phyloP scores from a whole-genome alignment of 2,329 filamentous ascomycete species.

The Fusarium secorum region DNA sequence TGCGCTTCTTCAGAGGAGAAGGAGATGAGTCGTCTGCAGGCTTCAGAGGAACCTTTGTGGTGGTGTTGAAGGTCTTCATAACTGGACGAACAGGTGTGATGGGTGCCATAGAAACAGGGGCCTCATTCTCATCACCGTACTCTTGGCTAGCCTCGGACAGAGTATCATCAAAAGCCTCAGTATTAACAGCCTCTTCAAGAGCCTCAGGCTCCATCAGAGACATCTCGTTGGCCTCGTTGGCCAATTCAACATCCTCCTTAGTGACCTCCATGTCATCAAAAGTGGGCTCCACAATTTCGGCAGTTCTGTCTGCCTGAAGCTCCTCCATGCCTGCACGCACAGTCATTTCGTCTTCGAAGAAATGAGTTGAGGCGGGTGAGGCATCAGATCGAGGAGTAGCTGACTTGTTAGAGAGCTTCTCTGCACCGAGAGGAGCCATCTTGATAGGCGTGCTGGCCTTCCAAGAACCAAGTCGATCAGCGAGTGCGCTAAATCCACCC shows the following conservation, averaged over 20 bases:
- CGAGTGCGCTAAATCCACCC: constrained; percentile 69
- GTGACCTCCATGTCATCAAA: constrained; percentile 59
- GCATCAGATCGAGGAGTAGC: constrained; percentile 39
- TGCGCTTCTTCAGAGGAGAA: constrained; percentile 57
- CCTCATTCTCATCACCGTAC: constrained; percentile 71
- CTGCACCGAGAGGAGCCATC: constrained; percentile 37
- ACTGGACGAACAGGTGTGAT: constrained; percentile 64
- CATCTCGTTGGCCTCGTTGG: constrained; percentile 67
- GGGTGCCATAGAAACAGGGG: constrained; percentile 59
- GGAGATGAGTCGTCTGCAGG: constrained; percentile 67
- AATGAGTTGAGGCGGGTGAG: constrained; percentile 56
- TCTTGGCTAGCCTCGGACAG: constrained; percentile 70
- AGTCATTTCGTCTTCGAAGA: constrained; percentile 70
- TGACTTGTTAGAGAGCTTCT: constrained; percentile 52
- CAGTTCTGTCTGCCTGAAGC: constrained; percentile 14
- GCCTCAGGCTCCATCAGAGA: constrained; percentile 59
- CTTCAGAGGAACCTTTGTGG: constrained; percentile 80
- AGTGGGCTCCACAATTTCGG: constrained; percentile 40
- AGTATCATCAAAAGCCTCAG: constrained; percentile 54
- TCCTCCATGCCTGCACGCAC: constrained; percentile 41
- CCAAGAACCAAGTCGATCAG: constrained; percentile 69
- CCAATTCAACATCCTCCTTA: constrained; percentile 65
- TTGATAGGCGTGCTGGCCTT: constrained; percentile 61
- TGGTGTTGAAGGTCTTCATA: constrained; percentile 69
- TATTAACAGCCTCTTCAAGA: constrained; percentile 47